Evolutionary conservation across 2,329 filamentous ascomycete species (phyloP), one percentile per base, ranked within the genome.

Genomic region (Epichloe brachyelytri): DNA sequence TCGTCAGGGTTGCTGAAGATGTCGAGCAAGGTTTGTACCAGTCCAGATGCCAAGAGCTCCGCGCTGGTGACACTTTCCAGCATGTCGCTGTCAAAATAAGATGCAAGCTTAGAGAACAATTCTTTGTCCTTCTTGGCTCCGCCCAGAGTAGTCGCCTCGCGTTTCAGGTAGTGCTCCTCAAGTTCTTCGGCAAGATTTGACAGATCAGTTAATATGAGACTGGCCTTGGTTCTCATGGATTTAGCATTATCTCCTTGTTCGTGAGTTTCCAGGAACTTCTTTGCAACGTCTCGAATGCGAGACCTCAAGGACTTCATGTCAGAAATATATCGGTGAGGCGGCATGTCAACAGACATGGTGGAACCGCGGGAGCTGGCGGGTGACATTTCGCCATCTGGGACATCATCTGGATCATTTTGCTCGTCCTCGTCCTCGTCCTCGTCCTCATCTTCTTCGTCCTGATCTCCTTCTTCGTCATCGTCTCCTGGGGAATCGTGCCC

Each of bases 21-120:
- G 34, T 86, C 79, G 43, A 97, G 77, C 2, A 98, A 73, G 10
- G 88, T 82, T 43, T 87, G 81, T 11, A 98, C 90, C 51, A 98
- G 80, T 17, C 89, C 88, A 2, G 93, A 97, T 33, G 87, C 88
- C 49, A 97, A 79, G 34, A 98, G 73, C 64, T 98, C 93, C 46
- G 91, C 90, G 67, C 93, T 98, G 0, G 93, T 98, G 49, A 96
- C 90, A 63, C 88, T 95, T 62, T 95, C 86, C 50, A 95, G 68
- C 1, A 93, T 85, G 67, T 96, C 87, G 0, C 85, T 83, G 60
- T 94, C 85, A 59, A 98, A 98, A 62, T 93, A 90, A 3, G 79
- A 77, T 0, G 89, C 88, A 52, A 98, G 71, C 48, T 77, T 80
- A 34, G 75, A 72, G 67, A 97, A 97, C 0, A 95, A 72, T 2